Conservation (phyloP, 257 asterid species). For the Thymus quinquecostatus region DNA sequence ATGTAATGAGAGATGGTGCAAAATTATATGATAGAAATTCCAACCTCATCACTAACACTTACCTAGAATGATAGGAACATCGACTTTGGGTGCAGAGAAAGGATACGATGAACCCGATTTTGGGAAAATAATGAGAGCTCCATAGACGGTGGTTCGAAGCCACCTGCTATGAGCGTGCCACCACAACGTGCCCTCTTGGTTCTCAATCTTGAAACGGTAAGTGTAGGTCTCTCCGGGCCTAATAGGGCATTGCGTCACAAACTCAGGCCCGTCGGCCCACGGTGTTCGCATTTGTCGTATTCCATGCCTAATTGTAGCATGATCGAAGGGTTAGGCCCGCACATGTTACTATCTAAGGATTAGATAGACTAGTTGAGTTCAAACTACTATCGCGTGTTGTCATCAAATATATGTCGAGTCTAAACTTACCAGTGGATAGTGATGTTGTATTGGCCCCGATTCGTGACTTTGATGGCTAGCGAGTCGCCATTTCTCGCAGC, state of each 20-base stretch:
- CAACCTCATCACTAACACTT: not conserved
- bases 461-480: conserved; percentile 53
- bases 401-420: not conserved
- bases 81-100: conserved; percentile 50
- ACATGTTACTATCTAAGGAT: not conserved
- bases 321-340: not conserved
- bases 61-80: conserved; percentile 67
- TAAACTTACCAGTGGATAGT: conserved; percentile 63
- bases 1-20: not conserved
- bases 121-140: conserved; percentile 65
- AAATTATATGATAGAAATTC: too few relatives aligned
- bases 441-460: conserved; percentile 58
- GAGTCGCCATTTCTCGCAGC: conserved; percentile 59
- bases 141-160: conserved; percentile 77
- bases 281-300: conserved; percentile 70
- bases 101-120: conserved; percentile 57
- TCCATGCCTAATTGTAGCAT: conserved; percentile 55
- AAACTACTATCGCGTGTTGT: not conserved
- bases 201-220: conserved; percentile 56
- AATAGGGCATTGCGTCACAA: conserved; percentile 73
- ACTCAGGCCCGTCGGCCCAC: conserved; percentile 86
- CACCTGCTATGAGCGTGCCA: conserved; percentile 84
- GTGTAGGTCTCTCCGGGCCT: conserved; percentile 64
- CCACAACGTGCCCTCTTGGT: conserved; percentile 81
- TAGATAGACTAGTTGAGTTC: not conserved